phyloP scores from a whole-genome alignment of 805 yeast genomes.

The Nakazawaea sp. region DNA sequence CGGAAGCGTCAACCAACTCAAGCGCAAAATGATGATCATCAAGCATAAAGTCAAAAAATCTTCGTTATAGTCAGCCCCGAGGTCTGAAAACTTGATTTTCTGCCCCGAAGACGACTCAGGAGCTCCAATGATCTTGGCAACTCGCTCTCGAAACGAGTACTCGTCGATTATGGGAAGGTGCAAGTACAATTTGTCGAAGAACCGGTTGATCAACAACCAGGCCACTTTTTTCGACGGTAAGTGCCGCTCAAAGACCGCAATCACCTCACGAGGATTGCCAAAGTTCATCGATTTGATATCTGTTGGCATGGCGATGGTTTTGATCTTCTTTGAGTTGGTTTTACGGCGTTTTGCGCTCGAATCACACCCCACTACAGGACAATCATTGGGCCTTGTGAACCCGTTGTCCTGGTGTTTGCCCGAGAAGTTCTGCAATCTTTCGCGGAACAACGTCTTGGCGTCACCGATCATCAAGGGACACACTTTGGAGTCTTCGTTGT shows the following conservation, averaged over 20 bases:
- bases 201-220: constrained; percentile 51
- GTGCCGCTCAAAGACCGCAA: constrained; percentile 33
- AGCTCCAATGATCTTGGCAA: constrained; percentile 38
- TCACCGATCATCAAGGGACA: constrained; percentile 42
- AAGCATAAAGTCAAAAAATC: constrained; percentile 47
- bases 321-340: constrained; percentile 12
- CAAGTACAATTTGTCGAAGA: constrained; percentile 53
- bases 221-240: constrained; percentile 50
- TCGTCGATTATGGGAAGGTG: constrained; percentile 67
- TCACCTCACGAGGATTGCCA: constrained; percentile 31
- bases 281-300: constrained; percentile 29
- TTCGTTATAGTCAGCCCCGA: constrained; percentile 28
- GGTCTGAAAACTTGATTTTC: constrained; percentile 18
- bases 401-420: background rate
- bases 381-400: background rate
- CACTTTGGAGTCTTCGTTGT: constrained; percentile 27
- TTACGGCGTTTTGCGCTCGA: constrained; percentile 7
- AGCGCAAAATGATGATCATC: constrained; percentile 41
- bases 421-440: constrained; percentile 13
- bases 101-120: constrained; percentile 23
- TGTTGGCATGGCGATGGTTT: constrained; percentile 19
- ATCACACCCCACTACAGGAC: constrained; percentile 17
- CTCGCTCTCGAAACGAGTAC: constrained; percentile 34
- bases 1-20: constrained; percentile 52
- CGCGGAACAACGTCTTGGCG: constrained; percentile 29